A percentile compares a stretch with the other conserved stretches of the same genome.
Conservation (phyloP, 2,329 filamentous ascomycete genomes). For the Parastagonospora nodorum region DNA sequence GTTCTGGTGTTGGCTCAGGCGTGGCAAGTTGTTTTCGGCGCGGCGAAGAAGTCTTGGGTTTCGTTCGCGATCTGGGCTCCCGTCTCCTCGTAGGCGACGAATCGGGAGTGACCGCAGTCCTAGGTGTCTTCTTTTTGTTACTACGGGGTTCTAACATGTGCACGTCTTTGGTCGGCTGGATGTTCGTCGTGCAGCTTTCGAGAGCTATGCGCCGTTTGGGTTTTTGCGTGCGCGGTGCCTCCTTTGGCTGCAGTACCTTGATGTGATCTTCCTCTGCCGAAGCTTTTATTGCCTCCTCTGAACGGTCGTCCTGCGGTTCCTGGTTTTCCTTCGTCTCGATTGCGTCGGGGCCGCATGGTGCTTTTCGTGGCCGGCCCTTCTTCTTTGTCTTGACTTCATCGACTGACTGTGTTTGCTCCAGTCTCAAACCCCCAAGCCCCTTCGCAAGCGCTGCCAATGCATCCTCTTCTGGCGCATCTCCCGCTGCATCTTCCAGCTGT, state of each 20-base stretch:
- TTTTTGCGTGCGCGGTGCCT: neutral
- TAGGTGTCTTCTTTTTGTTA: neutral
- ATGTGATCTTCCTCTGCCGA: neutral
- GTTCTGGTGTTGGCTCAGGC: conserved; percentile 26
- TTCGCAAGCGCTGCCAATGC: conserved; percentile 4
- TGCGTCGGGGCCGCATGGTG: neutral
- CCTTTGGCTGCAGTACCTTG: neutral
- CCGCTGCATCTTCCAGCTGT: conserved; percentile 9
- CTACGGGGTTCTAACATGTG: neutral
- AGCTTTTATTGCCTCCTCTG: neutral
- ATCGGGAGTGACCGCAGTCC: neutral
- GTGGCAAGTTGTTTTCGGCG: conserved; percentile 17
- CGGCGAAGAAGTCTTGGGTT: conserved; percentile 12
- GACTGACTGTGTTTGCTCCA: conserved; percentile 7
- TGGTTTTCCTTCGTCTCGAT: conserved; percentile 8
- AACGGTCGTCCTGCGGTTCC: neutral
- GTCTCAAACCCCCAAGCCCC: conserved; percentile 6
- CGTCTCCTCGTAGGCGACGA: conserved; percentile 11
- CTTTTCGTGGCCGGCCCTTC: conserved; percentile 9
- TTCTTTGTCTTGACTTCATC: conserved; percentile 10
- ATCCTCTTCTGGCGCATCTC: conserved; percentile 1
- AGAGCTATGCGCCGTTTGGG: neutral
- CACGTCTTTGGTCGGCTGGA: neutral
- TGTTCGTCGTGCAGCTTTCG: neutral
- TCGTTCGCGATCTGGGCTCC: conserved; percentile 16